Evolutionary conservation across 805 yeast genomes (phyloP).

Genomic region (Torulaspora maleeae): DNA sequence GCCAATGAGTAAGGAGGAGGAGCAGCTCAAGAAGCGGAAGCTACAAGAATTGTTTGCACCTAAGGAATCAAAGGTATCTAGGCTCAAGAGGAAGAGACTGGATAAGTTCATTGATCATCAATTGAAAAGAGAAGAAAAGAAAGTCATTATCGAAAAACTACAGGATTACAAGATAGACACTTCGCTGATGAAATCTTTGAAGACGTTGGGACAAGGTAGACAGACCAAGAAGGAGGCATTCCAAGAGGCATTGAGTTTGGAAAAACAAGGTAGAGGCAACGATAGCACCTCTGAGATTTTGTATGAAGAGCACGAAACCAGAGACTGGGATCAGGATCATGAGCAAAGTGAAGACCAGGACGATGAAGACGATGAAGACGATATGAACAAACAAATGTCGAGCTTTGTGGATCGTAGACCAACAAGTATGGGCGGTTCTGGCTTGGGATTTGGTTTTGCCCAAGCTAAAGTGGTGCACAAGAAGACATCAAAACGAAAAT

Average conservation of each 20-base stretch:
- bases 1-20: conserved; percentile 63
- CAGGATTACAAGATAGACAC: conserved; percentile 64
- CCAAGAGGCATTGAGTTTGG: conserved; percentile 69
- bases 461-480: conserved; percentile 48
- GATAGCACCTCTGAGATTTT: conserved; percentile 57
- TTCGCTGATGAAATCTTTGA: conserved; percentile 61
- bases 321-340: conserved; percentile 50
- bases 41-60: conserved; percentile 56
- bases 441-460: conserved; percentile 66
- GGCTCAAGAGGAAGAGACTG: conserved; percentile 69
- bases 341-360: conserved; percentile 19
- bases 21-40: conserved; percentile 57
- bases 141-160: conserved; percentile 66
- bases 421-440: conserved; percentile 51
- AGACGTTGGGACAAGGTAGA: conserved; percentile 68
- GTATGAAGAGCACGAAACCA: conserved; percentile 63
- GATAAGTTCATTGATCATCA: conserved; percentile 94
- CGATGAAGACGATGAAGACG: conserved; percentile 19
- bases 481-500: conserved; percentile 44
- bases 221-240: conserved; percentile 65
- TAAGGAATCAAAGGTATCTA: conserved; percentile 62
- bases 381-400: conserved; percentile 24
- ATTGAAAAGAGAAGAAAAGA: conserved; percentile 81
- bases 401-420: conserved; percentile 72
- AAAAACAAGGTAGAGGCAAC: conserved; percentile 62